phyloP scores from a whole-genome alignment of 306 rosid species.

The Potentilla sterilis region DNA sequence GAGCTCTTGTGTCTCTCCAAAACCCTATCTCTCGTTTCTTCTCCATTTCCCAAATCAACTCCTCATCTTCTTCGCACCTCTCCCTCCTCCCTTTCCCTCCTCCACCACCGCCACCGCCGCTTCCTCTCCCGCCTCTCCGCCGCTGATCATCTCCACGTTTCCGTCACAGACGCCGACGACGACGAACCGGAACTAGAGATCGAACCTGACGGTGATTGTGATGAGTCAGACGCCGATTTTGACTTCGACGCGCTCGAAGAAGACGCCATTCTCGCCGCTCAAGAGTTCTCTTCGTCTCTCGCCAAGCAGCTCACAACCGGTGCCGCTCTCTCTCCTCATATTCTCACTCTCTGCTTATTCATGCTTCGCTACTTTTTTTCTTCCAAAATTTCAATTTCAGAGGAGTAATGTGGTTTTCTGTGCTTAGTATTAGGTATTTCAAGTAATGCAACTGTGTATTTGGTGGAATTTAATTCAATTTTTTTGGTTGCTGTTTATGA shows the following conservation, averaged over 20 bases:
- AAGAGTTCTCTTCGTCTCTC: constrained; percentile 60
- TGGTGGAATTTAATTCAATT: neutral
- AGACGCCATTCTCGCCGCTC: constrained; percentile 59
- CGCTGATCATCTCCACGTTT: constrained; percentile 7
- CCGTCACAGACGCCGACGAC: constrained; percentile 1
- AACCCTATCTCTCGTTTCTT: constrained; percentile 17
- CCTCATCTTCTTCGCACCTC: neutral
- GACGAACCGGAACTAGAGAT: constrained; percentile 26
- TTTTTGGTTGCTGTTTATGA: constrained; percentile 4
- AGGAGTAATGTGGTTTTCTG: neutral
- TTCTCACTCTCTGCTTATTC: neutral
- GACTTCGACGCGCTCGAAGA: constrained; percentile 57
- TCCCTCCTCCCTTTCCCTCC: constrained; percentile 23
- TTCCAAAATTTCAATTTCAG: no score
- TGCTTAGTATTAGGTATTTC: neutral
- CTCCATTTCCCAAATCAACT: neutral
- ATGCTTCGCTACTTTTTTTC: no score
- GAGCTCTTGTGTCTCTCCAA: constrained; percentile 3
- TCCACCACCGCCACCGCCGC: constrained; percentile 15
- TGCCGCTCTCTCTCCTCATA: neutral
- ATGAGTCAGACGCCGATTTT: constrained; percentile 34
- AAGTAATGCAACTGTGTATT: neutral
- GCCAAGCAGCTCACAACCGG: constrained; percentile 54
- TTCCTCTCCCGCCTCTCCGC: constrained; percentile 30
- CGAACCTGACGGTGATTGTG: neutral